Conservation (phyloP, 1,284 basidiomycete genomes). For the Cryptococcus depauperatus region DNA sequence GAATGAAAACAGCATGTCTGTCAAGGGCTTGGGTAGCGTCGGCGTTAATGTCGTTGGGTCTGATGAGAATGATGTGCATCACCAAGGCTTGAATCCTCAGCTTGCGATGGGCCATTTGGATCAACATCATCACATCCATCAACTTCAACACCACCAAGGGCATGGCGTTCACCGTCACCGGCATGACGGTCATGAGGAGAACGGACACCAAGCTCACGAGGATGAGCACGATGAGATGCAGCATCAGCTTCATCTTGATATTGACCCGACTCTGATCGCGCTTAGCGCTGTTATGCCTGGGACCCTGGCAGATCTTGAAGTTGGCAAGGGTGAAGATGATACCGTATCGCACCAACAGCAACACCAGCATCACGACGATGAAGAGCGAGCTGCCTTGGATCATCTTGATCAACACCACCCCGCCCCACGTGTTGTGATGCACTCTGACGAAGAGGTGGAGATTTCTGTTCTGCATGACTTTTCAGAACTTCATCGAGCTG, state of each 20-base stretch:
- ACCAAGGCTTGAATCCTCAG: not conserved
- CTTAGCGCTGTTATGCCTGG: conserved; percentile 9
- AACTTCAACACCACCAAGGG: not conserved
- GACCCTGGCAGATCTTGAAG: conserved; percentile 14
- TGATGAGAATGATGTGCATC: not conserved
- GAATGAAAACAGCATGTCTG: conserved; percentile 8
- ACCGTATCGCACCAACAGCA: not conserved
- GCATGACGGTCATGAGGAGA: not conserved
- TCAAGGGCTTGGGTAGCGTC: not conserved
- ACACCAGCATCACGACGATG: not conserved
- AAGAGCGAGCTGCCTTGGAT: not conserved
- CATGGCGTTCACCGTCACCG: not conserved
- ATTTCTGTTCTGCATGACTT: not conserved
- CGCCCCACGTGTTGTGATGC: not conserved
- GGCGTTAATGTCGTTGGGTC: not conserved
- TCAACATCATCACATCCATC: not conserved
- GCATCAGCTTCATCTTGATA: conserved; percentile 10
- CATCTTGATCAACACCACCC: not conserved
- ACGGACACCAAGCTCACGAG: not conserved
- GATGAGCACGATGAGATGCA: not conserved
- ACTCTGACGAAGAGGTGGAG: not conserved
- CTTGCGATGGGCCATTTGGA: not conserved
- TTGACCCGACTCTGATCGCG: conserved; percentile 24
- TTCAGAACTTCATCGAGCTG: not conserved
- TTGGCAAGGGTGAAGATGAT: not conserved